A percentile compares a stretch with the other conserved stretches of the same genome.
These are phyloP conservation scores for Coemansia sp. DNA, from an alignment of 371 early-diverging fungal genomes.

Conservation along the genomic window DNA sequence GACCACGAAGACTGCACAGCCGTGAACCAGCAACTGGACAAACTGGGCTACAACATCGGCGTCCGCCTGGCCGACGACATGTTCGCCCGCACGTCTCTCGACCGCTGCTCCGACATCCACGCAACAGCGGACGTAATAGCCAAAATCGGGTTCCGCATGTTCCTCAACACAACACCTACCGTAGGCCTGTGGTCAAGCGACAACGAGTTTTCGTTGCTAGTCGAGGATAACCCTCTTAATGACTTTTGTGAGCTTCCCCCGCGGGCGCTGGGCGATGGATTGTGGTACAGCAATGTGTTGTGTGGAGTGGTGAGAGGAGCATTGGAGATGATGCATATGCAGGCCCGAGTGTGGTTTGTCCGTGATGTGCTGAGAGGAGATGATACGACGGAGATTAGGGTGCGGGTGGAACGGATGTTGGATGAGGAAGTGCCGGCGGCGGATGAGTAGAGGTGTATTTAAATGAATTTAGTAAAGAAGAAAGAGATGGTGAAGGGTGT, in stretches of 20 bases:
- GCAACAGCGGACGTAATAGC: constrained; percentile 92
- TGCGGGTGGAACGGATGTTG: constrained; percentile 79
- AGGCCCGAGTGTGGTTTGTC: constrained; percentile 83
- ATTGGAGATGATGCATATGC: constrained; percentile 95
- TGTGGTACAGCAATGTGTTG: constrained; percentile 95
- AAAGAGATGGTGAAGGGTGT: no score
- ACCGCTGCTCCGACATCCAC: constrained; percentile 82
- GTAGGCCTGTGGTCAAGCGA: constrained; percentile 78
- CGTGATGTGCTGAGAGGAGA: constrained; percentile 86
- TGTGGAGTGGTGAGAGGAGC: constrained; percentile 94
- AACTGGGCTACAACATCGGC: constrained; percentile 98
- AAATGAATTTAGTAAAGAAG: no score
- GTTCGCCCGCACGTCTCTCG: constrained; percentile 77
- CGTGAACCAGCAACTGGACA: constrained; percentile 95
- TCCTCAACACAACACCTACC: constrained; percentile 84
- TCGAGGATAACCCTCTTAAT: constrained; percentile 94
- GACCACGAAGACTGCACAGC: constrained; percentile 91
- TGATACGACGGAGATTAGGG: constrained; percentile 85
- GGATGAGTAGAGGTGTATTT: constrained; percentile 68
- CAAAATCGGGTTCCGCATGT: constrained; percentile 96
- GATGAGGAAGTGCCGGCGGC: constrained; percentile 95
- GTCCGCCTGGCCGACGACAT: constrained; percentile 94
- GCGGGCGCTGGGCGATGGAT: constrained; percentile 75
- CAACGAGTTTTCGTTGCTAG: constrained; percentile 83
- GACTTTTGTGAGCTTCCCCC: constrained; percentile 86